Base-by-base conservation (phyloP, 495 filamentous ascomycete species). In the Penicillium verhagenii region DNA sequence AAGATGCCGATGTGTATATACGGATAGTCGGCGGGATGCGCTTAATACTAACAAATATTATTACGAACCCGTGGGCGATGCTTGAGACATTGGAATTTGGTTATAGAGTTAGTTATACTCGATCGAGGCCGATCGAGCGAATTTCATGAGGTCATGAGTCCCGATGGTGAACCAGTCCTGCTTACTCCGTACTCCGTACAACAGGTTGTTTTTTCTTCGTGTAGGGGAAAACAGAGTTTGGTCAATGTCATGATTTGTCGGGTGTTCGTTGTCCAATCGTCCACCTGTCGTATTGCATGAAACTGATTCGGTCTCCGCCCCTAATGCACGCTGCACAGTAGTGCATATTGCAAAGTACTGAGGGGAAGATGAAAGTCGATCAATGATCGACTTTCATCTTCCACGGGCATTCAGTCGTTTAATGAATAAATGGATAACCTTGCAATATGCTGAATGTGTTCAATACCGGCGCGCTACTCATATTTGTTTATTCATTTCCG, bases 141-240 rank as follows among this genome's bases (percentile, higher is more conserved):
- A n/a, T n/a, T 73, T 40, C 45, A 55, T 16, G 66, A 71, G 44
- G 38, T 68, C n/a, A 70, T 71, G 70, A 56, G 57, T 57, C 48
- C n/a, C 60, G 1, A 44, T 35, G 20, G 23, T 13, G 6, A 24
- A 40, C 4, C 45, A 52, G 18, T 65, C 63, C 16, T 72, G 65
- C 50, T 72, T n/a, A n/a, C n/a, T n/a, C n/a, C n/a, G n/a, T n/a
- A n/a, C n/a, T n/a, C n/a, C n/a, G n/a, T n/a, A n/a, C n/a, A n/a
- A n/a, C n/a, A n/a, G n/a, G n/a, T n/a, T n/a, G n/a, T n/a, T n/a
- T n/a, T n/a, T n/a, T n/a, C n/a, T n/a, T n/a, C n/a, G n/a, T n/a
- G n/a, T n/a, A n/a, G 65, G 48, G 16, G 61, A 64, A 23, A 53
- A 58, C 23, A 58, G 33, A 58, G 21, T 33, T 46, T 26, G 23